Evolutionary conservation across 306 rosid species (phyloP), one percentile per base, ranked within the genome.

Genomic region (Leucaena leucocephala): DNA sequence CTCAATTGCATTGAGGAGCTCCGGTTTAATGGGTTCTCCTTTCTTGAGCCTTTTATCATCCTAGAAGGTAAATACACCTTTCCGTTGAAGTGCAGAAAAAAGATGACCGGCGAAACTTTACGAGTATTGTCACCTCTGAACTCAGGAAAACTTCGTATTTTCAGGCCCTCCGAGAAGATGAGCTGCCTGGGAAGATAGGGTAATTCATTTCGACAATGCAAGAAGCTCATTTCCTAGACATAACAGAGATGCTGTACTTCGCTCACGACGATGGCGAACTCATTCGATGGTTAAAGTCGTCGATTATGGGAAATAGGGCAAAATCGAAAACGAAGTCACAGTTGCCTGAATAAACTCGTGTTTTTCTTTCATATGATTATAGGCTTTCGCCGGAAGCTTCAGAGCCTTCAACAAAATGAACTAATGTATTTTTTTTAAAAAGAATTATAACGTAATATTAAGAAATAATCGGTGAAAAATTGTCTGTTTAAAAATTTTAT

Each of bases 81-180:
- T 64, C 3, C 73, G 55, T 48, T 19, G 50, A 67, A 76, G 59
- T 64, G 64, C 73, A 49, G 35, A 44, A 38, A 64, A 76, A 8
- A 76, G 79, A 36, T 69, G 74, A 45, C 57, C 74, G 0, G 74
- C 49, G 55, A 68, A 68, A 43, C 6, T 68, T 68, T 68, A 19
- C 73, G 73, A 43, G 55, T 68, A 15, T 68, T 55, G 19, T 68
- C 73, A 13, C 73, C 55, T 44, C 73, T 21, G 73, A 68, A 22
- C 73, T 68, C 36, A 68, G 36, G 13, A 68, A 68, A 16, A 68
- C 73, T 68, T 68, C 73, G 55, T 68, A 68, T 44, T 68, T 68
- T 55, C 55, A 43, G 19, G 73, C 21, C 73, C 73, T 43, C 36
- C 73, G 55, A 68, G 73, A 22, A 11, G 74, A 19, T 13, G 58